Percentiles rank a stretch among this genome's conserved stretches.
phyloP scores from a whole-genome alignment of 2,329 filamentous ascomycete species.

The Sarocladium kiliense region DNA sequence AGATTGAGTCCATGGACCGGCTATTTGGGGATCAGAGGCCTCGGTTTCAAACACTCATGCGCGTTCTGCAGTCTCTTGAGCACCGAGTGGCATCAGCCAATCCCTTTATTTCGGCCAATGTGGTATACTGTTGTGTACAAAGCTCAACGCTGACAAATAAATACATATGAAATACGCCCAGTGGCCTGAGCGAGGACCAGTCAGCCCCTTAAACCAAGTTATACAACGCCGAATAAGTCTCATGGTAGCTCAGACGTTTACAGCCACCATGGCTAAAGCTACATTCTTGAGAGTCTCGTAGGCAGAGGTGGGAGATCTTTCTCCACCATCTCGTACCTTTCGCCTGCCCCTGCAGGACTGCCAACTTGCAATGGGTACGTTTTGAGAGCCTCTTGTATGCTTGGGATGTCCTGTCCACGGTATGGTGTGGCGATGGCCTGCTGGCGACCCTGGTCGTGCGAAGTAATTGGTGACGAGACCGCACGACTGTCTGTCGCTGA shows the following conservation, averaged over 20 bases:
- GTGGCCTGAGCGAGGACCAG: background rate
- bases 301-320: constrained; percentile 5
- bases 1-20: background rate
- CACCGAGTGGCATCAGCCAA: too few species aligned
- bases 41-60: too few species aligned
- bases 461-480: background rate
- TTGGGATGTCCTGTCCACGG: background rate
- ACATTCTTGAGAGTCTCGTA: background rate
- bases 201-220: background rate
- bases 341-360: background rate
- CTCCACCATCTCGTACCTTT: background rate
- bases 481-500: background rate
- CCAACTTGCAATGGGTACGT: background rate
- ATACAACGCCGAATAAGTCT: background rate
- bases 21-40: too few species aligned
- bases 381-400: background rate
- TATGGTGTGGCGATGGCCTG: background rate
- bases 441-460: background rate
- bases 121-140: background rate
- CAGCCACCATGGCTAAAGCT: background rate
- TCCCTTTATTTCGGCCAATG: background rate
- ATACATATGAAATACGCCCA: background rate
- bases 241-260: background rate
- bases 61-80: too few species aligned
- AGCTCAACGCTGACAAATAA: background rate